Base-by-base conservation (phyloP, 768 basidiomycete species). In the Clitopilus passeckerianus region DNA sequence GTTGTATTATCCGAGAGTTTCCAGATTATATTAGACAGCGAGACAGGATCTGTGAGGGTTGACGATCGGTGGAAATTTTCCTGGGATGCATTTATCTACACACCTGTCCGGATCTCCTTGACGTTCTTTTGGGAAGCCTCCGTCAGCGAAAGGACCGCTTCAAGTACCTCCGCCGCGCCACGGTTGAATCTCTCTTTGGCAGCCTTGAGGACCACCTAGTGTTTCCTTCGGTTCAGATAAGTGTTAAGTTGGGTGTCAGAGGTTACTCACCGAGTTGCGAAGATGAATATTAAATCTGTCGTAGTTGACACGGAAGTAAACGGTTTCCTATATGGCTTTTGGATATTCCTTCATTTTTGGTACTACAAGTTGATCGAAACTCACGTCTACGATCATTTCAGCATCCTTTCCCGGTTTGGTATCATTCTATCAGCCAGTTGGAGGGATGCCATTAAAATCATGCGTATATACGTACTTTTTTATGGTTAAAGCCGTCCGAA, bases 301-400 rank as follows among this genome's bases (percentile, higher is more conserved):
- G 68, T 87, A 91, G 74, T 98, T 98, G 53, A 98, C 82, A 53
- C 91, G 85, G 68, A 97, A 91, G 71, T 87, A 86, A 34, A 92
- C 82, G 2, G 77, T 77, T 16, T 90, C 85, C 87, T 94, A 59
- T 6, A 27, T 56, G 2, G 53, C 41, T 44, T 60, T 53, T 54
- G 62, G 5, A 66, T 53, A 41, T 61, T 46, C 66, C 35, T 58
- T 34, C 57, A 33, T 27, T 54, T 62, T 20, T 46, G 46, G n/a
- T 4, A 12, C 9, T 50, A 12, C 5, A 18, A 61, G 57, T 10
- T 54, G 43, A 33, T 9, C 33, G 15, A 55, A 10, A 70, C 86
- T 73, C 65, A 92, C 93, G 72, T 93, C 88, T 34, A 92, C 84
- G 30, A 80, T 72, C 30, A 80, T 77, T 53, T 86, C 87, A 24